A percentile compares a stretch with the other conserved stretches of the same genome.
phyloP scores from a whole-genome alignment of 345 rosid genomes.

The Abelmoschus esculentus region DNA sequence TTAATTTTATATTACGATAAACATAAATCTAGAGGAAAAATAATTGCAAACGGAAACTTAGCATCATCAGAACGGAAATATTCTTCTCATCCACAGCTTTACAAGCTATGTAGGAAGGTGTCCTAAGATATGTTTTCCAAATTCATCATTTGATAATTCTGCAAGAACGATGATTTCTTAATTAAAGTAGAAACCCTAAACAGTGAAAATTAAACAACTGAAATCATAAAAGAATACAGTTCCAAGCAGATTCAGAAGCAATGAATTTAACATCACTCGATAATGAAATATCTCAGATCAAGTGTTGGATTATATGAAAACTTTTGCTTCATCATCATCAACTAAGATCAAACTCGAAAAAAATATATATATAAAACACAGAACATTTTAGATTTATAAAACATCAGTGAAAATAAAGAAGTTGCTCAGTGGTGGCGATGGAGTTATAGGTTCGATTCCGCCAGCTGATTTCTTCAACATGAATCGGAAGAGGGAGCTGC shows the following conservation, averaged over 20 bases:
- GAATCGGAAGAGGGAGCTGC: constrained; percentile 65
- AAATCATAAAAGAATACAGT: background rate
- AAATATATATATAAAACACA: too few relatives aligned
- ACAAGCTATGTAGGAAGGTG: constrained; percentile 54
- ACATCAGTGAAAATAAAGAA: background rate
- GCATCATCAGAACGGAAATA: constrained; percentile 37
- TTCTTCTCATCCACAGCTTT: constrained; percentile 51
- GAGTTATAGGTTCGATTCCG: constrained; percentile 58
- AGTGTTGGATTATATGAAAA: constrained; percentile 48
- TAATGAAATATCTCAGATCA: constrained; percentile 42
- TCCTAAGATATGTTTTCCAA: constrained; percentile 44
- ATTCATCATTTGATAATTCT: constrained; percentile 34
- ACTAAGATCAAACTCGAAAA: background rate
- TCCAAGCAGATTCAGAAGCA: constrained; percentile 43
- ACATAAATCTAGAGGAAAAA: too few relatives aligned
- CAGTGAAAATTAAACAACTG: background rate
- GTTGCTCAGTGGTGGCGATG: constrained; percentile 46
- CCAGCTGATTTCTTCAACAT: constrained; percentile 50
- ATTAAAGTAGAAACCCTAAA: too few relatives aligned
- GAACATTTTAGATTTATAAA: background rate
- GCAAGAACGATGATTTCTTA: background rate
- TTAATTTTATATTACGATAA: too few relatives aligned
- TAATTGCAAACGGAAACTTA: background rate
- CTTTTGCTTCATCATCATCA: constrained; percentile 44
- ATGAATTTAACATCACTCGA: constrained; percentile 28